phyloP scores from a whole-genome alignment of 306 rosid genomes.

The Castanea crenata region DNA sequence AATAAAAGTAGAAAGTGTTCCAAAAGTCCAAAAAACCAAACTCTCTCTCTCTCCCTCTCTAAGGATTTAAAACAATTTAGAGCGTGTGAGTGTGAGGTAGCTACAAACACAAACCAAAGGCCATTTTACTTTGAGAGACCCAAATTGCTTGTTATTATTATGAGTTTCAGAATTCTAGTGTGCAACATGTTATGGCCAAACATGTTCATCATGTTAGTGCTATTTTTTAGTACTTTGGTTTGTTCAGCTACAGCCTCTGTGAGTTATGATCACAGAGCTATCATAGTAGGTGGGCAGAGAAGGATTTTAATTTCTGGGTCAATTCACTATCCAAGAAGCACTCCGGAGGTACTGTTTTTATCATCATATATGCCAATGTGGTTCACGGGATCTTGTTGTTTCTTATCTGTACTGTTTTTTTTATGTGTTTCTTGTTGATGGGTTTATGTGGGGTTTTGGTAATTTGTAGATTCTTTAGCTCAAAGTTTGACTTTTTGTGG shows the following conservation, averaged over 20 bases:
- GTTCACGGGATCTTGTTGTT: slow-evolving; percentile 9
- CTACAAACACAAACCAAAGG: background rate
- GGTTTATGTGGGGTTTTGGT: background rate
- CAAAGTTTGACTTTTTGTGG: background rate
- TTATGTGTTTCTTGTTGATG: background rate
- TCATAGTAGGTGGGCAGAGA: background rate
- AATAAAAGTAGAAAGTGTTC: slow-evolving; percentile 13
- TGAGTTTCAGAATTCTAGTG: slow-evolving; percentile 37
- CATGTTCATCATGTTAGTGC: slow-evolving; percentile 13
- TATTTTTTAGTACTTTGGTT: slow-evolving; percentile 29
- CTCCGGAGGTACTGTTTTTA: slow-evolving; percentile 58
- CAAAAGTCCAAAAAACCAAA: slow-evolving; percentile 5
- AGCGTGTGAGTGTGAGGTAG: background rate
- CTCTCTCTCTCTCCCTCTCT: slow-evolving; percentile 1
- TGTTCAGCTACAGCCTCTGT: slow-evolving; percentile 11
- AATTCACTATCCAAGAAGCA: slow-evolving; percentile 97
- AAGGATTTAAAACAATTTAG: background rate
- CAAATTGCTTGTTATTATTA: background rate
- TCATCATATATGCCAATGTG: slow-evolving; percentile 23
- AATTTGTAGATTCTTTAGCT: background rate
- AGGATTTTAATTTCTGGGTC: slow-evolving; percentile 61
- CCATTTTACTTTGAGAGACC: slow-evolving; percentile 25
- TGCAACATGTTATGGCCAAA: slow-evolving; percentile 17
- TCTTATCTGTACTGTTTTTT: background rate
- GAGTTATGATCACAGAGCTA: slow-evolving; percentile 15